Percentiles rank a stretch among this genome's conserved stretches.
Conservation (phyloP, 2,329 filamentous ascomycete genomes). For the Rhynchosporium graminicola region DNA sequence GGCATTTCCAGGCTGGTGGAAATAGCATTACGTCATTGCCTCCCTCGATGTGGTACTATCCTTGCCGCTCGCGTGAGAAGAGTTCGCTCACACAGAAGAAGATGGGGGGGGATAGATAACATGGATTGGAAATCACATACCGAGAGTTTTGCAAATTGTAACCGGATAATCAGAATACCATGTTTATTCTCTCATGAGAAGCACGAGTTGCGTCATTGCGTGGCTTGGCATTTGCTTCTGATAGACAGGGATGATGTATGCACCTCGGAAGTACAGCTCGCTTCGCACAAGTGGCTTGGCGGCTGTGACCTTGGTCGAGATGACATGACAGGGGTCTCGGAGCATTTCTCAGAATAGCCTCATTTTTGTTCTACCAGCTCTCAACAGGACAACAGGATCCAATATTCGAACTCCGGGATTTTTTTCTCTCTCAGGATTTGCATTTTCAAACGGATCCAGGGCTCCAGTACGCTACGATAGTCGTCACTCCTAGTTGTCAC, state of each 20-base stretch:
- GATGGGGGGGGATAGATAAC: too few relatives aligned
- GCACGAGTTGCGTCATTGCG: slow-evolving; percentile 3
- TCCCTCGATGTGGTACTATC: not conserved
- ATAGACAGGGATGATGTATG: slow-evolving; percentile 3
- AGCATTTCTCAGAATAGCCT: slow-evolving; percentile 14
- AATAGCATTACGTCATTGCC: slow-evolving; percentile 1
- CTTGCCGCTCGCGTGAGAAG: too few relatives aligned
- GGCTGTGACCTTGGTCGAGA: too few relatives aligned
- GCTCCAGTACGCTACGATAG: too few relatives aligned
- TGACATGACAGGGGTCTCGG: not conserved
- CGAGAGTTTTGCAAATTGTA: not conserved
- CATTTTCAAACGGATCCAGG: too few relatives aligned
- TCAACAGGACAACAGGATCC: not conserved
- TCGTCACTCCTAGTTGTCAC: too few relatives aligned
- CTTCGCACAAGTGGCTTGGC: slow-evolving; percentile 8
- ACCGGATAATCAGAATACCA: not conserved
- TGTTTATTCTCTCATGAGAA: not conserved
- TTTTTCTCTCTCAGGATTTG: too few relatives aligned
- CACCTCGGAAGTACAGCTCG: slow-evolving; percentile 7
- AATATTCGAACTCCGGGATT: too few relatives aligned
- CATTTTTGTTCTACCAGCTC: not conserved
- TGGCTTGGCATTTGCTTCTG: not conserved
- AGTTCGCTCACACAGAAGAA: too few relatives aligned
- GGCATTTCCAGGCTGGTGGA: not conserved
- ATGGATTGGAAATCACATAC: not conserved